These are phyloP conservation scores for Pythium dissotocum DNA, from an alignment of 352 stramenopile genomes.

Conservation along the genomic window DNA sequence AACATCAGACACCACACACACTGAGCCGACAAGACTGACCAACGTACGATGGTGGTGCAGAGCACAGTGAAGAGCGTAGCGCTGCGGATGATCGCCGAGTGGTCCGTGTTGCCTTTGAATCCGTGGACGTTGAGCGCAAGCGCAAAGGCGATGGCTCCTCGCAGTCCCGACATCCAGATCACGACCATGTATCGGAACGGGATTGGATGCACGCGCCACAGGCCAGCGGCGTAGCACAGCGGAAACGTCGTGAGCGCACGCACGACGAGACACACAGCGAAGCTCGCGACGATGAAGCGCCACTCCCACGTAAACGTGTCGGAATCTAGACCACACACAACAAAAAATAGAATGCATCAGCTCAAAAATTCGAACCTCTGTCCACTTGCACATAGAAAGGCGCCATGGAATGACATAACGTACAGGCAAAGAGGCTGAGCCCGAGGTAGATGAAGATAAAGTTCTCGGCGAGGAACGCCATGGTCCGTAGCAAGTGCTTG, in stretches of 20 bases:
- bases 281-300: constrained; percentile 35
- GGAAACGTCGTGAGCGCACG: constrained; percentile 35
- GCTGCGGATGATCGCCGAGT: constrained; percentile 24
- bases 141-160: constrained; percentile 44
- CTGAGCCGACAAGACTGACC: background rate
- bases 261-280: constrained; percentile 30
- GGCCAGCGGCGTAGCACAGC: constrained; percentile 32
- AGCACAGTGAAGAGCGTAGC: constrained; percentile 32
- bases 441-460: constrained; percentile 52
- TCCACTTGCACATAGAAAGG: background rate
- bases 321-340: constrained; percentile 20
- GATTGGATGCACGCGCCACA: constrained; percentile 33
- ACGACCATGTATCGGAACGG: constrained; percentile 38
- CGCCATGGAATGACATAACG: background rate
- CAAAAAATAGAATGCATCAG: background rate
- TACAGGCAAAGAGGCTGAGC: constrained; percentile 41
- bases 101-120: constrained; percentile 14
- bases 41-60: constrained; percentile 36
- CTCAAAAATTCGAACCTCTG: background rate
- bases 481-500: constrained; percentile 37
- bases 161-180: constrained; percentile 83
- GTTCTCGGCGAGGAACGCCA: constrained; percentile 46
- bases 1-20: background rate
- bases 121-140: constrained; percentile 37
- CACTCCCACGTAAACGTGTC: constrained; percentile 42